Base-by-base conservation (phyloP, 192 early-diverging fungal genomes). In the Pilaira anomala region DNA sequence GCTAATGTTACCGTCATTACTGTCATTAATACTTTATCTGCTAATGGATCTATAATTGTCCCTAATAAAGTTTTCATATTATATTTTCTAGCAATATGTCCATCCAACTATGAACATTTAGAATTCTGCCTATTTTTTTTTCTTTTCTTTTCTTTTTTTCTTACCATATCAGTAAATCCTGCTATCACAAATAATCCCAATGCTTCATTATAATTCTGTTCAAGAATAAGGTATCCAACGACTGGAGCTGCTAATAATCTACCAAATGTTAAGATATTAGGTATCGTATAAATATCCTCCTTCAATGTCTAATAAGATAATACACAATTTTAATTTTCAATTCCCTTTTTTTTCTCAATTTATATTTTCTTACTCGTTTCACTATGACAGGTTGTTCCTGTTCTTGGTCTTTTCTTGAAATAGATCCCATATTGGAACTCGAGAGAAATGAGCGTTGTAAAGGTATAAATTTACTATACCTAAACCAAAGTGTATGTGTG, bases 11-110 rank as follows among this genome's bases (percentile, higher is more conserved):
- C 73, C 12, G 91, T 92, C 63, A 98, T 67, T n/a, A 89, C 86
- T 0, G 94, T 97, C 93, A 98, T 97, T 21, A 98, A 69, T 4
- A 87, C 82, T 70, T 98, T 98, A 74, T 98, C 96, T 16, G 96
- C 96, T 12, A 88, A 87, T 3, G 96, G 96, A 74, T 98, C 96
- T 22, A 98, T 81, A 21, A 94, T 92, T 1, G 90, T 91, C 13
- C 96, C 96, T 28, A 94, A 76, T 45, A 92, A 79, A 24, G 92
- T 93, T 67, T 84, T 84, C 88, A 93, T 87, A 48, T 94, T 91
- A 73, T 86, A 97, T 48, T 79, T 74, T 24, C 96, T 80, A 11
- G 96, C 96, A 69, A 98, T 91, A 62, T 79, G 93, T 21, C 96
- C 96, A 74, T 98, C 96, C 18, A 93, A 73, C 74, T 83, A 60